phyloP scores from a whole-genome alignment of 1,284 basidiomycete genomes.

The Ceratobasidium papillatum region DNA sequence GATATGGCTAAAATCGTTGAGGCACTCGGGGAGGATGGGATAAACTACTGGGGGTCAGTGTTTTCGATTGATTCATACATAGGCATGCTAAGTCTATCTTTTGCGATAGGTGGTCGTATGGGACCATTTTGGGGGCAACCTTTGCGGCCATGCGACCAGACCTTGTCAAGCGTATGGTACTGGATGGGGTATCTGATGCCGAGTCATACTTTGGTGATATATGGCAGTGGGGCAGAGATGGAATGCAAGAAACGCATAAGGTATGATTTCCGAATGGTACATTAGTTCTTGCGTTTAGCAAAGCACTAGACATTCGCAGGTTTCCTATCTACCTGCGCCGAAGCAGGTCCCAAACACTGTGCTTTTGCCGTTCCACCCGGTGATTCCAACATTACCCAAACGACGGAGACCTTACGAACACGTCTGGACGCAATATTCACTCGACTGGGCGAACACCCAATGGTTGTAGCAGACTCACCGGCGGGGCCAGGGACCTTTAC shows the following conservation, averaged over 20 bases:
- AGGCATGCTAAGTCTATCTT: background rate
- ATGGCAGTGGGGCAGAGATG: slow-evolving; percentile 43
- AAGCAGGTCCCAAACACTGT: slow-evolving; percentile 42
- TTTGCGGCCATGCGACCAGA: slow-evolving; percentile 42
- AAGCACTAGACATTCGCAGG: slow-evolving; percentile 1
- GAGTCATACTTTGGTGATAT: slow-evolving; percentile 45
- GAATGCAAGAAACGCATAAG: slow-evolving; percentile 44
- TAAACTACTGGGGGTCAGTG: slow-evolving; percentile 31
- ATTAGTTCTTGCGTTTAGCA: background rate
- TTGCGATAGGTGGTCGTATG: slow-evolving; percentile 44
- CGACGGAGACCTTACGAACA: slow-evolving; percentile 20
- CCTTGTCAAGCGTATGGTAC: slow-evolving; percentile 45
- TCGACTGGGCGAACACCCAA: slow-evolving; percentile 25
- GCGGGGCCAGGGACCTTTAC: slow-evolving; percentile 43
- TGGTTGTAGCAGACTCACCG: slow-evolving; percentile 39
- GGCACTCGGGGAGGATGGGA: slow-evolving; percentile 45
- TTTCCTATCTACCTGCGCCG: slow-evolving; percentile 43
- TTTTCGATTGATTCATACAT: background rate
- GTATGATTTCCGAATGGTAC: slow-evolving; percentile 5
- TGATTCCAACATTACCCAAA: slow-evolving; percentile 19
- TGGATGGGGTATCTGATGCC: slow-evolving; percentile 45
- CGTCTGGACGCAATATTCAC: slow-evolving; percentile 35
- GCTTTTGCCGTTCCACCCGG: slow-evolving; percentile 9
- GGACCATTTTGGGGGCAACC: slow-evolving; percentile 47
- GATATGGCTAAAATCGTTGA: slow-evolving; percentile 47